These are phyloP conservation scores for Eucalyptus viminalis DNA, from an alignment of 345 rosid genomes.

Conservation along the genomic window DNA sequence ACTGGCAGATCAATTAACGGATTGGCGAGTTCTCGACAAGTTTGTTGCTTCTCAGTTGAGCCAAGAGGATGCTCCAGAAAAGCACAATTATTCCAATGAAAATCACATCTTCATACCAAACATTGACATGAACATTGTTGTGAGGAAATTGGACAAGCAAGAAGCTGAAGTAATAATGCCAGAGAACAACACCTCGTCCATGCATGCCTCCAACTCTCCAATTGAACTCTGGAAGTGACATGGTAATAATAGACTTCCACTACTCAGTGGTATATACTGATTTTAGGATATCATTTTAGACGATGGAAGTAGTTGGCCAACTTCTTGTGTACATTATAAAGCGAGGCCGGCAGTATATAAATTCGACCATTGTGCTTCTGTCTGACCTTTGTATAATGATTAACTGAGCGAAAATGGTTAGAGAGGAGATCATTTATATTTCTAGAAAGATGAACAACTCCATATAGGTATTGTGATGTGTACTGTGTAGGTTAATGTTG, in stretches of 20 bases:
- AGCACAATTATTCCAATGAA: not conserved
- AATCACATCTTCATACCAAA: not conserved
- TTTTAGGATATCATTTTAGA: slow-evolving; percentile 10
- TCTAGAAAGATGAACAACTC: not conserved
- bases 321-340: slow-evolving; percentile 31
- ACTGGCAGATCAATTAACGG: slow-evolving; percentile 34
- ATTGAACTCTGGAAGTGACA: slow-evolving; percentile 46
- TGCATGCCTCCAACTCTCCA: slow-evolving; percentile 21
- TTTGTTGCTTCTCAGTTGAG: slow-evolving; percentile 73
- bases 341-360: not conserved
- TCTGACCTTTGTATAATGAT: not conserved
- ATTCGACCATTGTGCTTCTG: not conserved
- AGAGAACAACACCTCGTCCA: slow-evolving; percentile 21
- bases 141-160: not conserved
- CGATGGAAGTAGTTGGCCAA: not conserved
- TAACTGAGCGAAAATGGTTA: not conserved
- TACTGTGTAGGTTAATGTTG: not conserved
- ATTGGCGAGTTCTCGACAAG: slow-evolving; percentile 71
- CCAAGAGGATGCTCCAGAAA: slow-evolving; percentile 37
- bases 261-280: slow-evolving; percentile 1
- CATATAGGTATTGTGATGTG: not conserved
- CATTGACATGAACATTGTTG: not conserved
- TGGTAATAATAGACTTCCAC: not conserved
- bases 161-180: not conserved
- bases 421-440: not conserved